Base-by-base conservation (phyloP, 1,284 basidiomycete species). In the Pseudozyma flocculosa region DNA sequence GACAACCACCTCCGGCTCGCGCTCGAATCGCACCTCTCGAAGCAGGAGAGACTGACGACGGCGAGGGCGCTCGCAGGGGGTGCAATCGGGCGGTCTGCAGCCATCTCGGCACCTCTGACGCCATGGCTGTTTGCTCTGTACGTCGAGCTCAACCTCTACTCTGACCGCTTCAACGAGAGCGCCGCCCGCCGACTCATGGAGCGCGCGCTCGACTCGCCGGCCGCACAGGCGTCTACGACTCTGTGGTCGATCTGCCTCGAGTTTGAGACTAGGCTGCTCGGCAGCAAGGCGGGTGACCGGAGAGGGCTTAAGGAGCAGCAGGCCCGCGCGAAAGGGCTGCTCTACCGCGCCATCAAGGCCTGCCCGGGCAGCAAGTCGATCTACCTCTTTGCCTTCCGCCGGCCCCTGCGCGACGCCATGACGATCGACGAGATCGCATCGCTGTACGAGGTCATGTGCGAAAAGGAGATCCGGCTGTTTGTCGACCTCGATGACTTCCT, bases 401-500 rank as follows among this genome's bases (percentile, higher is more conserved):
- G 19, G 7, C 45, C 45, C 8, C 24, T 47, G 34, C 34, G 37
- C 21, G n/a, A 17, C 3, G 34, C 37, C 10, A 24, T 47, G 37
- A 14, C 4, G 36, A 4, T 22, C 5, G 22, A 47, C 8, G 45
- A 47, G 23, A 7, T 38, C 24, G 4, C 3, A 3, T 3, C 14
- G 22, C 13, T 47, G 9, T 47, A n/a, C 24, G 23, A 38, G 15
- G 17, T 18, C 17, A 47, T 47, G 45, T 47, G 45, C 45, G 45
- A 47, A 13, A 47, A 47, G 34, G 45, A 21, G 37, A 22, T 47
- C n/a, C 34, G 45, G 13, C 34, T 39, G n/a, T 47, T 39, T 39
- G 45, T 47, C 29, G 36, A 47, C 15, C 26, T 47, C 45, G 37
- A 47, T 5, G 45, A 38, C 24, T 47, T 47, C 23, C 45, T 47